A percentile compares a stretch with the other conserved stretches of the same genome.
Evolutionary conservation across 352 stramenopile genomes (phyloP).

Genomic region (Phytophthora foliorum): DNA sequence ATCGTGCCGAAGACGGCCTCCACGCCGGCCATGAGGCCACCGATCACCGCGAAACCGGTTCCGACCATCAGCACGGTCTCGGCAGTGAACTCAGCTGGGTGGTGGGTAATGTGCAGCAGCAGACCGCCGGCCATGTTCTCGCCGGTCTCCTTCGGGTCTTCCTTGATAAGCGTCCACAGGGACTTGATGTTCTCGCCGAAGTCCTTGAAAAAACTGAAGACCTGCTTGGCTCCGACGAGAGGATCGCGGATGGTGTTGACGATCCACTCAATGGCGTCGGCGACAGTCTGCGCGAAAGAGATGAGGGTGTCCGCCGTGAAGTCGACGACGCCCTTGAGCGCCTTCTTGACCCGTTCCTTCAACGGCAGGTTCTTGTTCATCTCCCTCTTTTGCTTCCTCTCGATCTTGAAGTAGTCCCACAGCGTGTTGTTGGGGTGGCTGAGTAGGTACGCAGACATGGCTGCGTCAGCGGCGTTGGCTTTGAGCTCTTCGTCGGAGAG

Average conservation of each 20-base stretch:
- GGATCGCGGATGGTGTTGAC: conserved; percentile 26
- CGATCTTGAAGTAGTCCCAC: conserved; percentile 35
- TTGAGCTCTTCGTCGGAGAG: conserved; percentile 30
- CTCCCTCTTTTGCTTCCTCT: conserved; percentile 21
- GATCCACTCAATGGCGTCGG: conserved; percentile 23
- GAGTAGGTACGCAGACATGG: conserved; percentile 32
- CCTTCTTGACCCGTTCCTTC: conserved; percentile 13
- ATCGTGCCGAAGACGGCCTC: conserved; percentile 27
- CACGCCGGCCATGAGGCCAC: conserved; percentile 28
- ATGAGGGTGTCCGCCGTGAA: conserved; percentile 20
- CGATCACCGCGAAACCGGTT: conserved; percentile 30
- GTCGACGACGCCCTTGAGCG: conserved; percentile 8
- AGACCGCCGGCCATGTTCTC: conserved; percentile 37
- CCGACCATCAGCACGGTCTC: conserved; percentile 31
- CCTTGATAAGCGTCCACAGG: conserved; percentile 26
- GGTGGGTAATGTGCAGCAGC: conserved; percentile 34
- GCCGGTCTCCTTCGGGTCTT: conserved; percentile 31
- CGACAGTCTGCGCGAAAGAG: conserved; percentile 10
- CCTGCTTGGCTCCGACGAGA: conserved; percentile 16
- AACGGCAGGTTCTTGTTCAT: conserved; percentile 21
- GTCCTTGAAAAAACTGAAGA: conserved; percentile 18
- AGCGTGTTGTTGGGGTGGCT: conserved; percentile 36
- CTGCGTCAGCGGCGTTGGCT: conserved; percentile 30
- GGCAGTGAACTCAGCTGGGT: conserved; percentile 36
- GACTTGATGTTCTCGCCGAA: conserved; percentile 29